Evolutionary conservation across 2,329 filamentous ascomycete species (phyloP).

Genomic region (Ceratocystis harringtonii): DNA sequence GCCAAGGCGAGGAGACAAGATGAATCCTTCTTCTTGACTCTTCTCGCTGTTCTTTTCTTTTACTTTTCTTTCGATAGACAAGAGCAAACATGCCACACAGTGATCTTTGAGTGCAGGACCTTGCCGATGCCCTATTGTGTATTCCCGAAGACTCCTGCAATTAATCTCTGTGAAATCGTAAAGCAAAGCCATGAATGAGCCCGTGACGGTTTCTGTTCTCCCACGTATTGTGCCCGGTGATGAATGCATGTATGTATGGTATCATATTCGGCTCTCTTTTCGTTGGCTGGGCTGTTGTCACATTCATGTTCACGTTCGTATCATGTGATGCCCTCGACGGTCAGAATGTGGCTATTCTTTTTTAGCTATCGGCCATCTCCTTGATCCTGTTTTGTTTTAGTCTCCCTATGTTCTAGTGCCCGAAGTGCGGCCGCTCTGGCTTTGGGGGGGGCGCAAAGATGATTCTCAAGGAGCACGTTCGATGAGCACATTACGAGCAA

Average conservation of each 20-base stretch:
- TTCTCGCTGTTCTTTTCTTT: neutral
- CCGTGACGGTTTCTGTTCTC: too few relatives aligned
- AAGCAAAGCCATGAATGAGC: neutral
- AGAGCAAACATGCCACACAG: conserved; percentile 15
- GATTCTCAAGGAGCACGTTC: too few relatives aligned
- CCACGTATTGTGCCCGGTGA: too few relatives aligned
- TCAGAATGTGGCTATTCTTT: too few relatives aligned
- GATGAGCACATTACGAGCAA: too few relatives aligned
- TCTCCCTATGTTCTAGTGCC: too few relatives aligned
- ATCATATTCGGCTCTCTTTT: neutral
- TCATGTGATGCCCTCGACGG: too few relatives aligned
- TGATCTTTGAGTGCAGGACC: conserved; percentile 18
- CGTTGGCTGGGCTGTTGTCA: neutral
- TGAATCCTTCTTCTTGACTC: neutral
- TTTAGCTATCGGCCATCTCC: too few relatives aligned
- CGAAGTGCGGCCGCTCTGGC: too few relatives aligned
- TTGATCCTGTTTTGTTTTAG: too few relatives aligned
- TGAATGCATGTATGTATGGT: neutral
- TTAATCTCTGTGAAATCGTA: conserved; percentile 17
- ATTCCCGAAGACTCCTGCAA: conserved; percentile 15
- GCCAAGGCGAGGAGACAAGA: neutral
- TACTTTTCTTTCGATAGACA: conserved; percentile 9
- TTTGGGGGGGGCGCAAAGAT: too few relatives aligned
- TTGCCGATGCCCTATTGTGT: conserved; percentile 10
- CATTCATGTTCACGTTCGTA: too few relatives aligned